A percentile compares a stretch with the other conserved stretches of the same genome.
Conservation (phyloP, 208 protist species). For the Zelonia costaricensis region DNA sequence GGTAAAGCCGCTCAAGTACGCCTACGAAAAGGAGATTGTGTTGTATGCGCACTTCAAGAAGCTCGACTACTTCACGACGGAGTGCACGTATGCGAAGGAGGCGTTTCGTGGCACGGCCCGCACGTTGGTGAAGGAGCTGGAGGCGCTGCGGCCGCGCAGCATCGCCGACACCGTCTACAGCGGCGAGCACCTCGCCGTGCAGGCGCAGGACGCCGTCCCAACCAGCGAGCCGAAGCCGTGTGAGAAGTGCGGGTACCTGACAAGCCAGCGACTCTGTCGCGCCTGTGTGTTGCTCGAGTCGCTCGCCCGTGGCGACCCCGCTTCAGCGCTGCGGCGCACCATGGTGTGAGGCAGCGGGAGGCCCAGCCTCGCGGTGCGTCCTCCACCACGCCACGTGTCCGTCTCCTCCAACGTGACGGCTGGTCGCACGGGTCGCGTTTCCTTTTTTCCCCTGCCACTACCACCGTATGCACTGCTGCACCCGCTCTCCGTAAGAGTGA, state of each 20-base stretch:
- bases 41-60: slow-evolving; percentile 98
- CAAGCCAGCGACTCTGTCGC: slow-evolving; percentile 91
- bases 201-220: slow-evolving; percentile 41
- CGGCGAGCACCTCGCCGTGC: slow-evolving; percentile 80
- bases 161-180: slow-evolving; percentile 94
- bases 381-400: too few relatives aligned
- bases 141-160: slow-evolving; percentile 85
- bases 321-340: slow-evolving; percentile 35
- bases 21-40: slow-evolving; percentile 99
- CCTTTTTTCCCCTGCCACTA: too few relatives aligned
- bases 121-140: slow-evolving; percentile 94
- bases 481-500: too few relatives aligned
- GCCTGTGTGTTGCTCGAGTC: slow-evolving; percentile 94
- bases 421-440: too few relatives aligned
- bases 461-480: too few relatives aligned
- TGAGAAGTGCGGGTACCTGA: slow-evolving; percentile 90
- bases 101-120: slow-evolving; percentile 96
- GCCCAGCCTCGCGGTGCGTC: too few relatives aligned
- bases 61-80: slow-evolving; percentile 98
- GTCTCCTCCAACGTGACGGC: too few relatives aligned
- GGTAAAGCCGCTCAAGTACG: slow-evolving; percentile 97
- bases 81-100: slow-evolving; percentile 97
- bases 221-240: slow-evolving; percentile 59
- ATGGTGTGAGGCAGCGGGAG: slow-evolving; percentile 4
- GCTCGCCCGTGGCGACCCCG: slow-evolving; percentile 70